Evolutionary conservation across 2,329 filamentous ascomycete genomes (phyloP).

Genomic region (Geosmithia putterillii): DNA sequence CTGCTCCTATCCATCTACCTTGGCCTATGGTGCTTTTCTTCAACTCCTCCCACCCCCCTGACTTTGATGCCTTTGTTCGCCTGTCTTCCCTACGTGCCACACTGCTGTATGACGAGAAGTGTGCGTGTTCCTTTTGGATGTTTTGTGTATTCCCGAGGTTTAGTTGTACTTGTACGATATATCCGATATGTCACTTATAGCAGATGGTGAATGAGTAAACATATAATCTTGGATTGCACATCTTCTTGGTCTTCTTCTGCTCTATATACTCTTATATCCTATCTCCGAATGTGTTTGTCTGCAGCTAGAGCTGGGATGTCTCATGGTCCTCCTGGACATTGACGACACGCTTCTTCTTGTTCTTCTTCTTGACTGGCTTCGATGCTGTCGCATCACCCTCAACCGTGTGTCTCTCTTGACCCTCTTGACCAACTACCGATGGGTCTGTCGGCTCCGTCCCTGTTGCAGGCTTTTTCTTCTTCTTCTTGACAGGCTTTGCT

Average conservation of each 20-base stretch:
- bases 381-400: constrained; percentile 10
- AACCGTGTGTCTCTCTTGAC: constrained; percentile 6
- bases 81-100: too few species aligned
- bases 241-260: not conserved
- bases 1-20: not conserved
- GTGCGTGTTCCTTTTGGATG: too few species aligned
- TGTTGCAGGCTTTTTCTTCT: constrained; percentile 17
- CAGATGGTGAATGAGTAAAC: too few species aligned
- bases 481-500: constrained; percentile 39
- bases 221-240: too few species aligned
- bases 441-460: constrained; percentile 9
- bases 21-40: too few species aligned
- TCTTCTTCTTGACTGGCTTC: constrained; percentile 21
- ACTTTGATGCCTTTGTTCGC: too few species aligned
- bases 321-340: constrained; percentile 12
- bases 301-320: not conserved
- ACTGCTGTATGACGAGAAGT: too few species aligned
- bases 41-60: too few species aligned
- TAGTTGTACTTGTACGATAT: not conserved
- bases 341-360: constrained; percentile 25
- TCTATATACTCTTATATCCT: too few species aligned
- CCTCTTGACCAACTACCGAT: constrained; percentile 6
- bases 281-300: too few species aligned
- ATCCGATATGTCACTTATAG: not conserved
- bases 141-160: too few species aligned